Evolutionary conservation across 768 basidiomycete genomes (phyloP).

Genomic region (Collybiopsis confluens): DNA sequence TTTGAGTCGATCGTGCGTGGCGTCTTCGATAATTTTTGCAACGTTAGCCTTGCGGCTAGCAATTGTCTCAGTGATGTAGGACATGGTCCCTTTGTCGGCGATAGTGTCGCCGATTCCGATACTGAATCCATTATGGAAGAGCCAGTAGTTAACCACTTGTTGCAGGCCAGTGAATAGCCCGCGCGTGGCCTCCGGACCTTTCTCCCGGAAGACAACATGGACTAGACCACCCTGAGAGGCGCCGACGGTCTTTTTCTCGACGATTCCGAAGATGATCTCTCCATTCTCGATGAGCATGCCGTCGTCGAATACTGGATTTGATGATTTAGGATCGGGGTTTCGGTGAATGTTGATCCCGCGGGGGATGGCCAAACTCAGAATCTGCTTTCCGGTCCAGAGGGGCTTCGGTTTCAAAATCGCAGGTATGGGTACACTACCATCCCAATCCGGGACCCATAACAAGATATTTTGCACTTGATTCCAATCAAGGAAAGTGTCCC

Average conservation of each 20-base stretch:
- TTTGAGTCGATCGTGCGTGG: slow-evolving; percentile 83
- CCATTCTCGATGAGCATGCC: slow-evolving; percentile 97
- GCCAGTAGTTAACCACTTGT: slow-evolving; percentile 96
- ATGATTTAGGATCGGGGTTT: slow-evolving; percentile 71
- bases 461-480: slow-evolving; percentile 94
- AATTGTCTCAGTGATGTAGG: slow-evolving; percentile 78
- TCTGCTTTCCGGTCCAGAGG: slow-evolving; percentile 97
- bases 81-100: slow-evolving; percentile 87
- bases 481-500: slow-evolving; percentile 96
- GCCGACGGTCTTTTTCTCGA: slow-evolving; percentile 99
- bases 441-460: slow-evolving; percentile 98
- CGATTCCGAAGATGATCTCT: slow-evolving; percentile 90
- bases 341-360: slow-evolving; percentile 92
- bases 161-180: slow-evolving; percentile 92
- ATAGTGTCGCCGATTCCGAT: slow-evolving; percentile 99
- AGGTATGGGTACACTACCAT: slow-evolving; percentile 87
- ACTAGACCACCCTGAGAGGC: slow-evolving; percentile 91
- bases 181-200: slow-evolving; percentile 88
- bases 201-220: slow-evolving; percentile 96
- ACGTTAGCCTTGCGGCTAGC: slow-evolving; percentile 78
- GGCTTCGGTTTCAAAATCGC: slow-evolving; percentile 96
- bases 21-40: slow-evolving; percentile 72
- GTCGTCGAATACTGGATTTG: slow-evolving; percentile 84
- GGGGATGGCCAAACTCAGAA: slow-evolving; percentile 87
- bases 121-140: slow-evolving; percentile 98